Evolutionary conservation across 108 stramenopile genomes (phyloP).

Genomic region (Hondaea fermentalgiana): DNA sequence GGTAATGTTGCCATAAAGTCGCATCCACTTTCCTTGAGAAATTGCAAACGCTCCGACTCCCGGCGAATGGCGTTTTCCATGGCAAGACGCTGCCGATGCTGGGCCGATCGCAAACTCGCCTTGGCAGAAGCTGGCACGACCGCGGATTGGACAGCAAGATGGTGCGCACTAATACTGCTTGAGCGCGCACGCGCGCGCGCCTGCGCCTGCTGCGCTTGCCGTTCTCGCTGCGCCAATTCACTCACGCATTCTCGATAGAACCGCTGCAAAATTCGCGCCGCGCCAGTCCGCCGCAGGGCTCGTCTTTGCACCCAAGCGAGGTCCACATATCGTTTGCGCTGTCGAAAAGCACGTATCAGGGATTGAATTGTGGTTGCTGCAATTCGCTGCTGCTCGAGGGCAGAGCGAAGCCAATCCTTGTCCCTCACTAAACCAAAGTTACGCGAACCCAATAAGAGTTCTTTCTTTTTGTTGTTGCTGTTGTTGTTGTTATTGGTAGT

Average conservation of each 20-base stretch:
- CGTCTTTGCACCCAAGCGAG: background rate
- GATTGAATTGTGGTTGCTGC: background rate
- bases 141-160: background rate
- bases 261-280: background rate
- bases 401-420: background rate
- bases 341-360: background rate
- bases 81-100: background rate
- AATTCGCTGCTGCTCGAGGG: background rate
- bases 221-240: background rate
- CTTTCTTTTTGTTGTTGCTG: background rate
- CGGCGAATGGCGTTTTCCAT: background rate
- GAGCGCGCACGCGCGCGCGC: background rate
- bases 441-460: background rate
- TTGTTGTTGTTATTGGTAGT: background rate
- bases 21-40: background rate
- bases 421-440: background rate
- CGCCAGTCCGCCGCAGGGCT: background rate
- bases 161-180: no score
- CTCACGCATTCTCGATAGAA: background rate
- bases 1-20: background rate
- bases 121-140: background rate
- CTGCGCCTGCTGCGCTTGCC: background rate
- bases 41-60: background rate
- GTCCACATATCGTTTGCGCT: background rate
- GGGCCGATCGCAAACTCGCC: background rate